Conservation (phyloP, 371 early-diverging fungal genomes). For the Apophysomyces elegans region DNA sequence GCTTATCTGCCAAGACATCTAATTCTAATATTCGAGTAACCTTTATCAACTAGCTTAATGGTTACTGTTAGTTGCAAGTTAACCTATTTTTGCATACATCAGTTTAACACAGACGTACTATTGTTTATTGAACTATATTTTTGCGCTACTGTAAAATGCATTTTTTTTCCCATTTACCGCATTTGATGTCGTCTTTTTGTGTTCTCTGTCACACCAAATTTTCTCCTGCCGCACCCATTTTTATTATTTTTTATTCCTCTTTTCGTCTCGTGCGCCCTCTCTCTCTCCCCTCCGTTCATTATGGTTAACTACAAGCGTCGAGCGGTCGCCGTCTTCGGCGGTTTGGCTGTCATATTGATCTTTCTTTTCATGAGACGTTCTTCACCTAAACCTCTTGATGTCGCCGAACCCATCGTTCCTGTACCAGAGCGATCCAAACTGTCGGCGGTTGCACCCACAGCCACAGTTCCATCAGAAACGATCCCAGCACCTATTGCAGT, state of each 20-base stretch:
- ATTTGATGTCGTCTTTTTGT: neutral
- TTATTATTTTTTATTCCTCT: neutral
- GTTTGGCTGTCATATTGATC: neutral
- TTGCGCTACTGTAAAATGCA: no score
- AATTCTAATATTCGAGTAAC: neutral
- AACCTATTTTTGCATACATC: no score
- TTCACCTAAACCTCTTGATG: neutral
- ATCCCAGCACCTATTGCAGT: constrained; percentile 19
- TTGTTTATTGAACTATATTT: no score
- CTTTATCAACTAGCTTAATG: neutral
- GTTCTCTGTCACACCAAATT: neutral
- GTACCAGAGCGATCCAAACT: neutral
- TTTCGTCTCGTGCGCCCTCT: neutral
- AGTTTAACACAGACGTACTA: no score
- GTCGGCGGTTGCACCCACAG: neutral
- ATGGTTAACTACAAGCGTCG: constrained; percentile 2
- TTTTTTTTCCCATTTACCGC: no score
- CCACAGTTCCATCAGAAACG: neutral
- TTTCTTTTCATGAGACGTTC: neutral
- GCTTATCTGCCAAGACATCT: constrained; percentile 1
- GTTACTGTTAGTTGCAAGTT: neutral
- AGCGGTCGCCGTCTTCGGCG: neutral
- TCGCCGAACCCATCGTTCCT: neutral
- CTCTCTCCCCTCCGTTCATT: neutral
- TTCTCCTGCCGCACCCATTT: neutral